phyloP scores from a whole-genome alignment of 2,329 filamentous ascomycete species.

The Fusarium denticulatum region DNA sequence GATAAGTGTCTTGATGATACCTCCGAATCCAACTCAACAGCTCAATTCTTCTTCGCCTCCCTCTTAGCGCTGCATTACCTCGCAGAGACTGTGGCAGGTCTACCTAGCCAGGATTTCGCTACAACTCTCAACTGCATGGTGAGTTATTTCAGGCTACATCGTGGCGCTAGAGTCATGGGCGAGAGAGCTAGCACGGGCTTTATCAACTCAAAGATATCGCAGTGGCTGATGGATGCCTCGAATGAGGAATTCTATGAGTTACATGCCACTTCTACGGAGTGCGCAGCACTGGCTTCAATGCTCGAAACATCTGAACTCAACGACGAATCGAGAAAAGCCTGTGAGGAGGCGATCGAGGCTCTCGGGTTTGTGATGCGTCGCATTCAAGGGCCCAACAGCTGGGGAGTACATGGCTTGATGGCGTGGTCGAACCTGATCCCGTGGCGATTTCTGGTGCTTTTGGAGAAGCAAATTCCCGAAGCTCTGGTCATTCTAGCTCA shows the following conservation, averaged over 20 bases:
- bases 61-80: conserved; percentile 17
- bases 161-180: not conserved
- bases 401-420: conserved; percentile 3
- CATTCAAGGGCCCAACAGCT: not conserved
- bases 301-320: conserved; percentile 5
- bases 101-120: not conserved
- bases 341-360: not conserved
- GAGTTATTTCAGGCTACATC: conserved; percentile 16
- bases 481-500: conserved; percentile 20
- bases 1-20: not conserved
- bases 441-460: not conserved
- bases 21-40: not conserved
- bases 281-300: not conserved
- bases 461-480: conserved; percentile 16
- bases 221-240: not conserved
- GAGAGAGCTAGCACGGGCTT: not conserved
- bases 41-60: conserved; percentile 22
- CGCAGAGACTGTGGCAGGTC: not conserved
- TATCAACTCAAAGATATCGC: not conserved
- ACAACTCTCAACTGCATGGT: not conserved
- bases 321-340: not conserved
- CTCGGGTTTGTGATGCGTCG: not conserved
- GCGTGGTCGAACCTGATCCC: not conserved
- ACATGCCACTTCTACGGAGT: not conserved
- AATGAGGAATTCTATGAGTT: not conserved